Conservation (phyloP, 202 grass and related monocot species). For the Alloteropsis angusta region DNA sequence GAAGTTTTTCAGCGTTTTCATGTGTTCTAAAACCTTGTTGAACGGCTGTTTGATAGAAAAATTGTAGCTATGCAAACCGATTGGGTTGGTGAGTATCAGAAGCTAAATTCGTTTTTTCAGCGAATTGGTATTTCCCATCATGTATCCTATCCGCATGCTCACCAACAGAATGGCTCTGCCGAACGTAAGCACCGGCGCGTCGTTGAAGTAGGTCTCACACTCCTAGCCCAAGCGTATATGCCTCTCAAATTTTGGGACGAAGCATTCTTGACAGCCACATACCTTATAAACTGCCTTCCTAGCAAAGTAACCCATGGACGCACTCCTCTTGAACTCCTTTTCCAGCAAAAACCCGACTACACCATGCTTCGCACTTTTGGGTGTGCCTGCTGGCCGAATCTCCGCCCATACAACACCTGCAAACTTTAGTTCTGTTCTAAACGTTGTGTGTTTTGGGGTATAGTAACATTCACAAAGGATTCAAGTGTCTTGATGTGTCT, state of each 20-base stretch:
- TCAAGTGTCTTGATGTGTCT: neutral
- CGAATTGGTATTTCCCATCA: neutral
- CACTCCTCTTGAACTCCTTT: accelerated
- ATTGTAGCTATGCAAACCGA: accelerated
- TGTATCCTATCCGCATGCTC: neutral
- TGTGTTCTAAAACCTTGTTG: neutral
- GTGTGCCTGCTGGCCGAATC: neutral
- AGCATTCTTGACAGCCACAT: neutral
- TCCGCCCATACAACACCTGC: neutral
- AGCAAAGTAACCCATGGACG: accelerated
- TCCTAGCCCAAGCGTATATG: neutral
- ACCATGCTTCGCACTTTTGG: neutral
- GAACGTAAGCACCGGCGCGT: neutral
- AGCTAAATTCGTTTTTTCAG: accelerated
- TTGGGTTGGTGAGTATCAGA: neutral
- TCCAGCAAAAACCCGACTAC: neutral
- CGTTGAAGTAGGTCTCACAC: neutral
- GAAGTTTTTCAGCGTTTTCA: neutral
- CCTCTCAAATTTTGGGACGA: neutral
- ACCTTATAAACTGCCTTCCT: neutral
- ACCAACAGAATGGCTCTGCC: neutral
- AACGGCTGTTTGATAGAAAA: neutral
- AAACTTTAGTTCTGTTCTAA: neutral
- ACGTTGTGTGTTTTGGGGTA: neutral
- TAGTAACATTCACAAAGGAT: neutral